Evolutionary conservation across 371 early-diverging fungal genomes (phyloP).

Genomic region (Funneliformis caledonium): DNA sequence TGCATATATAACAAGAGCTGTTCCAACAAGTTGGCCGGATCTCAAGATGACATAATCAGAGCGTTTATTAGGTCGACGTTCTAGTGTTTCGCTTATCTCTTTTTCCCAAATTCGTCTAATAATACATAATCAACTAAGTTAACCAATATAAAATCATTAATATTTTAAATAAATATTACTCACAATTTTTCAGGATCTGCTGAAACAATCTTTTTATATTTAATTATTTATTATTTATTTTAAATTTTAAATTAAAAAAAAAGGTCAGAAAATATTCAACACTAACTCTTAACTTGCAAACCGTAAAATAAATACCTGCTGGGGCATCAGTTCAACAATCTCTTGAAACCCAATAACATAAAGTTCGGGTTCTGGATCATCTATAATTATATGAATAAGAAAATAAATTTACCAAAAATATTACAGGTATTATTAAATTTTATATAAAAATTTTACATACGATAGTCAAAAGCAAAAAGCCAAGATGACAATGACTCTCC

Average conservation of each 20-base stretch:
- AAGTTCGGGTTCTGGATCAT: constrained; percentile 73
- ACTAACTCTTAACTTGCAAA: neutral
- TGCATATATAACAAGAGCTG: constrained; percentile 83
- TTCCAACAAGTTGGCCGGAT: constrained; percentile 87
- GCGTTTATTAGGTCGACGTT: constrained; percentile 48
- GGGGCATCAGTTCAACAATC: constrained; percentile 89
- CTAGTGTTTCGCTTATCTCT: constrained; percentile 64
- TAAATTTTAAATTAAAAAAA: neutral
- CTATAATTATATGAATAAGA: constrained; percentile 33
- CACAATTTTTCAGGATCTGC: constrained; percentile 52
- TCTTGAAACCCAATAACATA: constrained; percentile 93
- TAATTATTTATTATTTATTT: neutral
- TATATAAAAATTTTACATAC: neutral
- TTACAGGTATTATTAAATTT: neutral
- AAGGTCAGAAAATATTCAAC: neutral
- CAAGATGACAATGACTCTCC: constrained; percentile 71
- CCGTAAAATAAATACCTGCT: constrained; percentile 63
- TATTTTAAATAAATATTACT: neutral
- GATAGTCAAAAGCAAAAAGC: constrained; percentile 62
- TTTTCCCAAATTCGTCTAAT: constrained; percentile 63
- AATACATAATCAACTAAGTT: constrained; percentile 38
- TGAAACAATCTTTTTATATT: constrained; percentile 28
- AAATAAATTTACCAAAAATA: neutral
- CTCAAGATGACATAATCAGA: constrained; percentile 75
- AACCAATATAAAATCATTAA: neutral